Evolutionary conservation across 305 asterid genomes (phyloP).

Genomic region (Fraxinus velutina): DNA sequence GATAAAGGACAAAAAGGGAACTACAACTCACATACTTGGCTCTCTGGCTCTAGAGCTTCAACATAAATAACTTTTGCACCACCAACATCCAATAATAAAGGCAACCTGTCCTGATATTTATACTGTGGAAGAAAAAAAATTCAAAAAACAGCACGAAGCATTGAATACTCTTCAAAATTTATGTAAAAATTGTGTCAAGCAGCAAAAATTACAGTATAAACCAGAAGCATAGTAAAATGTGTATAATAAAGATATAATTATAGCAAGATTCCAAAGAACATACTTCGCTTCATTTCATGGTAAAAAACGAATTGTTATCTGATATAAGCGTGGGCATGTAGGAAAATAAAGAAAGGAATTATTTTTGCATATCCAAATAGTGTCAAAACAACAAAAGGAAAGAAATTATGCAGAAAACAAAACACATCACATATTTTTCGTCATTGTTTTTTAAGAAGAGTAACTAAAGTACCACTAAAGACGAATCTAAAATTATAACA

Average conservation of each 20-base stretch:
- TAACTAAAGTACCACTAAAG: not conserved
- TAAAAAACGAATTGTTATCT: not conserved
- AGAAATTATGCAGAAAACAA: not conserved
- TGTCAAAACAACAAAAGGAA: not conserved
- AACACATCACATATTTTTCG: not conserved
- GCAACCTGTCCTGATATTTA: slow-evolving; percentile 68
- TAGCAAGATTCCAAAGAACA: not conserved
- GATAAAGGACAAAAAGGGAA: slow-evolving; percentile 1
- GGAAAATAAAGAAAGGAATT: not conserved
- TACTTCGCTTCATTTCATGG: not conserved
- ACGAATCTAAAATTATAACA: not conserved
- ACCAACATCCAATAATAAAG: slow-evolving; percentile 57
- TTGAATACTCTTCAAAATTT: slow-evolving; percentile 4
- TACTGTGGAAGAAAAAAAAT: slow-evolving; percentile 48
- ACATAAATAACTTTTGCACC: slow-evolving; percentile 59
- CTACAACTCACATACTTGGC: slow-evolving; percentile 42
- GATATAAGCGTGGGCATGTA: not conserved
- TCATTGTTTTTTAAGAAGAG: not conserved
- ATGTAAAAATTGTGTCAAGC: slow-evolving; percentile 14
- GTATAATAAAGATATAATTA: slow-evolving; percentile 1
- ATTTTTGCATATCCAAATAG: not conserved
- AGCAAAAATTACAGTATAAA: not conserved
- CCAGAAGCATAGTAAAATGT: slow-evolving; percentile 14
- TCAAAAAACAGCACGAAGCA: not conserved
- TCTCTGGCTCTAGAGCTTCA: slow-evolving; percentile 43